phyloP scores from a whole-genome alignment of 768 basidiomycete species.

The Boletus rex-veris region DNA sequence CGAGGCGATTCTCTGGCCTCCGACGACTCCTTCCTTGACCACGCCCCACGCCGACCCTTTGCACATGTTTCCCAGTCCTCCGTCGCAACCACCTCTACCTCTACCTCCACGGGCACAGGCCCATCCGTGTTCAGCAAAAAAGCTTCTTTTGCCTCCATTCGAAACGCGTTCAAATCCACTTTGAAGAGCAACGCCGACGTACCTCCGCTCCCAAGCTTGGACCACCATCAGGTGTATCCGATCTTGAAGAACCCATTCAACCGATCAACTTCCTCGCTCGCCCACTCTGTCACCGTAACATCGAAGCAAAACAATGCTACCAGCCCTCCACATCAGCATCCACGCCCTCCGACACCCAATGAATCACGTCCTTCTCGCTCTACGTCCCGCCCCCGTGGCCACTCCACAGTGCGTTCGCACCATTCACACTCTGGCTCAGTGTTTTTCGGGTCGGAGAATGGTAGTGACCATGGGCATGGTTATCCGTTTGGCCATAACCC shows the following conservation, averaged over 20 bases:
- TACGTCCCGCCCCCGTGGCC: slow-evolving; percentile 50
- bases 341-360: slow-evolving; percentile 58
- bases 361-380: slow-evolving; percentile 35
- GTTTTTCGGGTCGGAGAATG: slow-evolving; percentile 65
- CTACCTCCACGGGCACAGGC: slow-evolving; percentile 11
- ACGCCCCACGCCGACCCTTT: slow-evolving; percentile 55
- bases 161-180: slow-evolving; percentile 76
- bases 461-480: slow-evolving; percentile 61
- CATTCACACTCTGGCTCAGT: slow-evolving; percentile 77
- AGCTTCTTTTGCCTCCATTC: slow-evolving; percentile 79
- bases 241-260: slow-evolving; percentile 80
- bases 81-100: slow-evolving; percentile 46
- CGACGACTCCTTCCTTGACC: slow-evolving; percentile 68
- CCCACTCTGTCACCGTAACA: no score
- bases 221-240: slow-evolving; percentile 59
- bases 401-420: slow-evolving; percentile 64
- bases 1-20: slow-evolving; percentile 79
- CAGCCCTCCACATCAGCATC: slow-evolving; percentile 45
- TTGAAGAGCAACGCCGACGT: slow-evolving; percentile 52
- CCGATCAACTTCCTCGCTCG: slow-evolving; percentile 73
- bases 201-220: slow-evolving; percentile 74
- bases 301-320: slow-evolving; percentile 41
- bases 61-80: slow-evolving; percentile 73
- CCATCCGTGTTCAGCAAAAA: slow-evolving; percentile 70
- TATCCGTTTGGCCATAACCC: slow-evolving; percentile 31